A percentile compares a stretch with the other conserved stretches of the same genome.
phyloP scores from a whole-genome alignment of 345 rosid species.

The Carallia brachiata region DNA sequence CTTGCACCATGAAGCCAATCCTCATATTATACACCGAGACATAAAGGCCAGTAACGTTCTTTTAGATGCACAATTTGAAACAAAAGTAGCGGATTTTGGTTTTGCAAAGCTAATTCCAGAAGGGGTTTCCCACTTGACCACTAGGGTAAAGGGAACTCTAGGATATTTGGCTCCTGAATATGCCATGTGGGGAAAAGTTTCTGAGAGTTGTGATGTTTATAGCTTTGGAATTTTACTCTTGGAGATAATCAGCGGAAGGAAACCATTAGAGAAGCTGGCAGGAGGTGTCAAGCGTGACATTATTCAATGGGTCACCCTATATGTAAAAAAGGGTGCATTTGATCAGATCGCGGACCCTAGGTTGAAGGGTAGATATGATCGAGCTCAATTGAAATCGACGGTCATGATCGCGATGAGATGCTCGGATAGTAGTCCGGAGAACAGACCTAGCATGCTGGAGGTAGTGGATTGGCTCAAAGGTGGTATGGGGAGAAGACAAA shows the following conservation, averaged over 20 bases:
- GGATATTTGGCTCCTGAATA: conserved; percentile 71
- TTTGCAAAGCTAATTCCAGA: conserved; percentile 65
- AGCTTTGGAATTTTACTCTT: conserved; percentile 63
- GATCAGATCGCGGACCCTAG: conserved; percentile 48
- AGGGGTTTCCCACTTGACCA: conserved; percentile 59
- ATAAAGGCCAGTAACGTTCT: conserved; percentile 70
- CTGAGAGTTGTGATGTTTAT: conserved; percentile 56
- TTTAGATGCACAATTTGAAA: conserved; percentile 46
- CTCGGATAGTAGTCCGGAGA: conserved; percentile 44
- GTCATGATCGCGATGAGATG: conserved; percentile 46
- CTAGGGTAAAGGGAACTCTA: conserved; percentile 59
- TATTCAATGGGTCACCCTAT: conserved; percentile 57
- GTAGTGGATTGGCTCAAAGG: conserved; percentile 54
- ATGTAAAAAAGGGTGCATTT: conserved; percentile 46
- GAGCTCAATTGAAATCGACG: conserved; percentile 29
- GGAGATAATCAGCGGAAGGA: conserved; percentile 50
- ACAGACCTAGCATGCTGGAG: conserved; percentile 53
- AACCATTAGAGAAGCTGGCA: conserved; percentile 54
- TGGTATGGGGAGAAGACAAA: conserved; percentile 26
- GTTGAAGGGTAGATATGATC: conserved; percentile 45
- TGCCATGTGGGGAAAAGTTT: conserved; percentile 79
- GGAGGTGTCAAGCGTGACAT: conserved; percentile 55
- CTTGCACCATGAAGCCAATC: conserved; percentile 61
- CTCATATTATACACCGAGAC: conserved; percentile 70
- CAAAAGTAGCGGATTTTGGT: conserved; percentile 70